Base-by-base conservation (phyloP, 352 stramenopile species). In the Globisporangium nagaii region DNA sequence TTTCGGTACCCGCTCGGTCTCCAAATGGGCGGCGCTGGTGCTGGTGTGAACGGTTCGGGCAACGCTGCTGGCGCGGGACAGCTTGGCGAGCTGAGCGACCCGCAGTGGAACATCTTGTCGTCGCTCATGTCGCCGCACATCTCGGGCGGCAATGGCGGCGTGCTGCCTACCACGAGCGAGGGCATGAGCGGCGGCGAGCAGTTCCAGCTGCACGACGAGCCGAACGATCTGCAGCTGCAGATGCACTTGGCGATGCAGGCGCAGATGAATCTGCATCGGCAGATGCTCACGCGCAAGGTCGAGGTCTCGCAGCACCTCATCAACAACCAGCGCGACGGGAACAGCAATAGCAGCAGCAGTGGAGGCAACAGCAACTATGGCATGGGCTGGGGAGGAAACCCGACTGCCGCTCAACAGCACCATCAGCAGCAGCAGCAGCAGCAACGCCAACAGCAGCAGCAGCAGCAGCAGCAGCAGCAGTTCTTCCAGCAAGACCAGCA, bases 211-310 rank as follows among this genome's bases (percentile, higher is more conserved):
- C 64, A 88, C 5, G 73, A 86, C 25, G 74, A 82, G 24, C 56
- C 76, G 19, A 74, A 58, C 3, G 77, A 92, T 49, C 54, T 92
- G 28, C 84, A 90, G 37, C 57, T 91, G 60, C 81, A 92, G 57
- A 93, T 93, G 78, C 84, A 94, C 54, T 57, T 91, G 61, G 80
- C 81, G 19, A 93, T 95, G 82, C 83, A 93, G 59, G 79, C 82
- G 48, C 84, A 95, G 50, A 95, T 95, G 84, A 90, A 89, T 42
- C 58, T 95, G 35, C 84, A 94, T 54, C 84, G 82, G 2, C 81
- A 94, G 53, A 94, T 94, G 84, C 74, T 94, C 20, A 88, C 70
- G 47, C 84, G 84, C 52, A 94, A 94, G 49, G 84, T 92, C 28
- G 79, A 86, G 39, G 81, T 92, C 20, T 87, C 84, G 8, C 79